Percentiles rank a stretch among this genome's conserved stretches.
Evolutionary conservation across 1,284 basidiomycete genomes (phyloP).

Genomic region (Microbotryum intermedium): DNA sequence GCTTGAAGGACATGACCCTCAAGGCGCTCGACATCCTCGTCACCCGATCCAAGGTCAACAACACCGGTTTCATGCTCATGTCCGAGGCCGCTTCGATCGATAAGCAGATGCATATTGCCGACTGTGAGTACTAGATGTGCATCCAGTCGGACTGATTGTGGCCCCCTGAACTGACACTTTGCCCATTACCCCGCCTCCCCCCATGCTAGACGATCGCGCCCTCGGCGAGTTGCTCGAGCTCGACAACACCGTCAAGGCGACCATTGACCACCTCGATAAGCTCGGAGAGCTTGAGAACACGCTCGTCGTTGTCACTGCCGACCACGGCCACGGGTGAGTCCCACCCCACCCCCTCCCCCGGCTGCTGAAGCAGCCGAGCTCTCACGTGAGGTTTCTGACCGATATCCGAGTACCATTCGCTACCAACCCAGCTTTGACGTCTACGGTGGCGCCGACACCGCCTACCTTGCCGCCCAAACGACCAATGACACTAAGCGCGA

Average conservation of each 20-base stretch:
- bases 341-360: too few relatives aligned
- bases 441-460: conserved; percentile 40
- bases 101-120: conserved; percentile 36
- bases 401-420: not conserved
- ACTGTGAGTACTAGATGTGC: not conserved
- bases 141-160: not conserved
- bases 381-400: not conserved
- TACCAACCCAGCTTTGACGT: conserved; percentile 36
- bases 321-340: conserved; percentile 38
- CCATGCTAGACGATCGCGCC: conserved; percentile 36
- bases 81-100: conserved; percentile 43
- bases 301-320: conserved; percentile 42
- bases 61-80: conserved; percentile 42
- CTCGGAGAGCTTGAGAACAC: conserved; percentile 43
- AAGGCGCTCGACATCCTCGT: conserved; percentile 43
- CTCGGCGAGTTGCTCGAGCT: conserved; percentile 44
- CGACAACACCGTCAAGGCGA: conserved; percentile 42
- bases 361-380: too few relatives aligned
- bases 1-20: conserved; percentile 44
- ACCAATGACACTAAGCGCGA: conserved; percentile 39
- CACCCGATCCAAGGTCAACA: conserved; percentile 37
- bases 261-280: conserved; percentile 39
- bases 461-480: conserved; percentile 37
- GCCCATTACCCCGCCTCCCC: too few relatives aligned
- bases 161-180: not conserved